Evolutionary conservation across 805 yeast genomes (phyloP).

Genomic region (Wickerhamiella parazyma): DNA sequence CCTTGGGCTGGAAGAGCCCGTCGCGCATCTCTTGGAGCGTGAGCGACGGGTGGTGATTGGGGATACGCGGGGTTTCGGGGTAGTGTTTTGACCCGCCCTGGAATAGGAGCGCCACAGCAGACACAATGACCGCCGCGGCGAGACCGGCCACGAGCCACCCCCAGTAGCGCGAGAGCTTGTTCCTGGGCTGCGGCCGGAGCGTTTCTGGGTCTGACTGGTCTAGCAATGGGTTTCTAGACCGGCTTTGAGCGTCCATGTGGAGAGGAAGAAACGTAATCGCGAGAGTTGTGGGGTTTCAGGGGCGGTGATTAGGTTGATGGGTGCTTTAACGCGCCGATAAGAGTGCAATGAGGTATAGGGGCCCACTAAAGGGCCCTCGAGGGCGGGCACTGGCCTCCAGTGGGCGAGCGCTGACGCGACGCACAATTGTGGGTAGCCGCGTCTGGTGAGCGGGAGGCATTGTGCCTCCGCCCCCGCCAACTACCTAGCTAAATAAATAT

Average conservation of each 20-base stretch:
- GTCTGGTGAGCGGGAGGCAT: no score
- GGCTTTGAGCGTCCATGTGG: background rate
- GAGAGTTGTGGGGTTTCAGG: no score
- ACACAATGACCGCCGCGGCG: background rate
- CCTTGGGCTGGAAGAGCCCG: slow-evolving; percentile 13
- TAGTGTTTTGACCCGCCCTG: slow-evolving; percentile 1
- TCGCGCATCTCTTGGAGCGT: slow-evolving; percentile 14
- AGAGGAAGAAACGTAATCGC: background rate
- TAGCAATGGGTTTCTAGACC: background rate
- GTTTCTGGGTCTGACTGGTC: background rate
- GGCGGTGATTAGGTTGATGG: no score
- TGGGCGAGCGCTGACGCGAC: no score
- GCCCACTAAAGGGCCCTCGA: no score
- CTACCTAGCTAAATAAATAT: no score
- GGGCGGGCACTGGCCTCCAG: no score
- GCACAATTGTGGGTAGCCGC: no score
- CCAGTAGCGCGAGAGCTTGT: slow-evolving; percentile 3
- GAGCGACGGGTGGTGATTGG: slow-evolving; percentile 9
- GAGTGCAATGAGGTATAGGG: no score
- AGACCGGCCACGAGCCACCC: background rate
- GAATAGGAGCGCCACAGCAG: background rate
- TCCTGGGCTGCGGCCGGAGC: background rate
- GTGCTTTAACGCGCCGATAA: no score
- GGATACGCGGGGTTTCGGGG: background rate
- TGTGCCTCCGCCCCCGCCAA: no score